A percentile compares a stretch with the other conserved stretches of the same genome.
Conservation (phyloP, 2,329 filamentous ascomycete species). For the Gliomastix tumulicola region DNA sequence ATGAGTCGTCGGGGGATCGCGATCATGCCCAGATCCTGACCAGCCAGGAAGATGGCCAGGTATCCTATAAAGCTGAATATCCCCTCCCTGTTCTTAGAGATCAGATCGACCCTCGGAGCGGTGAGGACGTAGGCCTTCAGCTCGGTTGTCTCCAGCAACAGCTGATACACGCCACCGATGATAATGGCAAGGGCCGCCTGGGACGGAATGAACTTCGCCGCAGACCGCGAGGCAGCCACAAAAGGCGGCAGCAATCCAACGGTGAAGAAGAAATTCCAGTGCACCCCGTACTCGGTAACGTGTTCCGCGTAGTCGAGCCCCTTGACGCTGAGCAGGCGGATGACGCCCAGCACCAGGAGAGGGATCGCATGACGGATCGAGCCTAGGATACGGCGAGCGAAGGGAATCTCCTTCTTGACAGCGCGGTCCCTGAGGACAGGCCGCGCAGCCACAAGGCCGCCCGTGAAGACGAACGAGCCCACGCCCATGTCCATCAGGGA, state of each 20-base stretch:
- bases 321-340: constrained; percentile 85
- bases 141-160: constrained; percentile 66
- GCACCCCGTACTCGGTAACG: constrained; percentile 93
- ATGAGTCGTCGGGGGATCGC: constrained; percentile 59
- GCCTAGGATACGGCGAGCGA: constrained; percentile 51
- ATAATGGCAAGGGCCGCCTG: constrained; percentile 69
- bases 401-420: constrained; percentile 37
- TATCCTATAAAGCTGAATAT: constrained; percentile 95
- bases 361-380: constrained; percentile 79
- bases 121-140: constrained; percentile 78
- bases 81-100: constrained; percentile 90
- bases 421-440: constrained; percentile 65
- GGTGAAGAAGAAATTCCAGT: constrained; percentile 99
- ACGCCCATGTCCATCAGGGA: constrained; percentile 99
- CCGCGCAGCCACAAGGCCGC: constrained; percentile 82
- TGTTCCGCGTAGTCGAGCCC: constrained; percentile 94
- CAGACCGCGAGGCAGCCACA: constrained; percentile 72
- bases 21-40: constrained; percentile 75
- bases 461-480: constrained; percentile 94
- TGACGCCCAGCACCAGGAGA: constrained; percentile 69
- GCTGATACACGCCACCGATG: constrained; percentile 65
- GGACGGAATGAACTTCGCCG: constrained; percentile 64
- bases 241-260: constrained; percentile 84
- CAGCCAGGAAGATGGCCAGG: constrained; percentile 87
- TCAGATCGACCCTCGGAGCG: constrained; percentile 67